These are phyloP conservation scores for Sporothrix pallida DNA, from an alignment of 2,329 filamentous ascomycete genomes.

Conservation along the genomic window DNA sequence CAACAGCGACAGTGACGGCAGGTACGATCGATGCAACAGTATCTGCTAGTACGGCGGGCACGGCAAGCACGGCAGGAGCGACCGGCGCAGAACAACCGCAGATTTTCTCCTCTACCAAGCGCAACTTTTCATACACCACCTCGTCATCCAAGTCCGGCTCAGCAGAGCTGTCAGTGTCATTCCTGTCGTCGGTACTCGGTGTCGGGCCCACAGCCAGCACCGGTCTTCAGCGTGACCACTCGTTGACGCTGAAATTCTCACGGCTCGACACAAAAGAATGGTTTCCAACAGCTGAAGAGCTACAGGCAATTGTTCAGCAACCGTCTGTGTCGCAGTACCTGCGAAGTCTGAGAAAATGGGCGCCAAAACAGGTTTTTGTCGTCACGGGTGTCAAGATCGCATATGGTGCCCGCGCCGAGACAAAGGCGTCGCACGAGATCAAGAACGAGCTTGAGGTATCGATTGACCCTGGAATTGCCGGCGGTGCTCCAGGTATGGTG, in stretches of 20 bases:
- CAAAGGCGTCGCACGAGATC: background rate
- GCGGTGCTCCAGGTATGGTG: background rate
- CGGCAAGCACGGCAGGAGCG: too few relatives aligned
- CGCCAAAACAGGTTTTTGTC: background rate
- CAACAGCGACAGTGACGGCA: background rate
- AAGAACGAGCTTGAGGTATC: background rate
- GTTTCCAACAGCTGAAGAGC: background rate
- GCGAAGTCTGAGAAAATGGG: background rate
- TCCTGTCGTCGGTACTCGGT: background rate
- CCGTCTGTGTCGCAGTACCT: background rate
- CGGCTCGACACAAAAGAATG: constrained; percentile 2
- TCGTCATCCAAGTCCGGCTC: background rate
- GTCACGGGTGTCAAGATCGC: background rate
- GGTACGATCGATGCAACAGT: too few relatives aligned
- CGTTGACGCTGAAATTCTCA: background rate
- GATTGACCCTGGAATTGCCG: background rate
- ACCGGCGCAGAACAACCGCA: background rate
- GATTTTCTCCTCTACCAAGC: background rate
- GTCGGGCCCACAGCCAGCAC: background rate
- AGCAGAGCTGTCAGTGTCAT: background rate
- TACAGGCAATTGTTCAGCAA: background rate
- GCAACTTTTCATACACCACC: background rate
- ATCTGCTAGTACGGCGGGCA: too few relatives aligned
- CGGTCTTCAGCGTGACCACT: background rate
- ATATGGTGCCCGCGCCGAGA: background rate